These are phyloP conservation scores for Themeda triandra DNA, from an alignment of 176 grass and related monocot species.

Conservation along the genomic window DNA sequence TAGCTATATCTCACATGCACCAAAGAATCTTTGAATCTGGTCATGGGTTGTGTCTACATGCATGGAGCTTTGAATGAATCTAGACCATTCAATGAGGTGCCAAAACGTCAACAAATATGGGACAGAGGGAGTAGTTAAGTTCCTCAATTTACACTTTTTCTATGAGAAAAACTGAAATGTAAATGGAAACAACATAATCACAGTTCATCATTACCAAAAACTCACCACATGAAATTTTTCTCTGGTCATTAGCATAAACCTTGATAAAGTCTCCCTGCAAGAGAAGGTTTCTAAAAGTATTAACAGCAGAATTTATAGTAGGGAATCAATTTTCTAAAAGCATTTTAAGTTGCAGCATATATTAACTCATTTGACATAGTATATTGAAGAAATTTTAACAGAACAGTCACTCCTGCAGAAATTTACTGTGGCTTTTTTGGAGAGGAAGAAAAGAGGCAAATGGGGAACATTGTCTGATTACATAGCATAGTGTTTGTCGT, in stretches of 20 bases:
- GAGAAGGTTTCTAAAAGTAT: constrained; percentile 14
- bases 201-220: constrained; percentile 18
- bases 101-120: too few species aligned
- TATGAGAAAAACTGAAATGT: neutral
- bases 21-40: too few species aligned
- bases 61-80: too few species aligned
- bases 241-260: constrained; percentile 73
- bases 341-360: constrained; percentile 4
- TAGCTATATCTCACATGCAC: too few species aligned
- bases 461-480: neutral
- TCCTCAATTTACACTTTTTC: neutral
- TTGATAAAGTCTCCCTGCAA: constrained; percentile 81
- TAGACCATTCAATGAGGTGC: too few species aligned
- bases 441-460: neutral
- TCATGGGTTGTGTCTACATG: too few species aligned
- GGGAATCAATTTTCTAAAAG: neutral
- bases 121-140: too few species aligned
- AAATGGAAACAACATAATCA: constrained; percentile 21
- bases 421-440: neutral
- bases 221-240: constrained; percentile 94
- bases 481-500: neutral
- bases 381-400: neutral
- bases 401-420: neutral
- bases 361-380: constrained; percentile 5
- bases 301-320: neutral